Base-by-base conservation (phyloP, 345 rosid genomes). In the Fremontodendron californicum region DNA sequence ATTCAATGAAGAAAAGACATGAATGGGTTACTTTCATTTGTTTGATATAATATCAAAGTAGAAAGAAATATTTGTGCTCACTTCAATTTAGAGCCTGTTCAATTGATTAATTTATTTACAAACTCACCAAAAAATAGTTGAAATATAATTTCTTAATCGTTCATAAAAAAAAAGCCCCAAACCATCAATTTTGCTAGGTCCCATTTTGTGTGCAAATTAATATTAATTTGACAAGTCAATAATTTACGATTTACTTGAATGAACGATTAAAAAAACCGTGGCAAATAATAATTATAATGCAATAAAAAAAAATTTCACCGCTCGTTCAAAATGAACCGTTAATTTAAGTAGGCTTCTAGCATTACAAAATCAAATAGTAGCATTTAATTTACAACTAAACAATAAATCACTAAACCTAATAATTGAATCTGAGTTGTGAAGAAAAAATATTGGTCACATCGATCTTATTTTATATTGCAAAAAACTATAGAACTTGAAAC, bases 1-100 rank as follows among this genome's bases (percentile, higher is more conserved):
- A 61, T 29, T 33, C 1, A 2, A 25, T 10, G 2, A 43, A 2
- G 21, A 65, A 55, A 33, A 33, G 35, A 33, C 35, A 49, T 31
- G 2, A 55, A 55, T 42, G 39, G 39, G 49, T 65, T 66, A 67
- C 68, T 73, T 66, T 73, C 74, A 15, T 43, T 42, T 52, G 6
- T 21, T 76, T 39, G 6, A 33, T 33, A 33, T 33, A 25, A 58
- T 25, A 3, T 21, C 31, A 55, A 19, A n/a, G 6, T 61, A 8
- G 4, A 15, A 5, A 61, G 9, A 6, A 4, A 61, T 61, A 27
- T 35, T 64, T 35, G 12, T 64, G 9, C 23, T 35, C 37, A 37
- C 46, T n/a, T 35, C n/a, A 27, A 57, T 21, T 25, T 43, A 23
- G 6, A 42, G 54, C 37, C 21, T 25, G 11, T 64, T 69, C n/a